phyloP scores from a whole-genome alignment of 352 stramenopile species.

The Phytophthora agathidicida region DNA sequence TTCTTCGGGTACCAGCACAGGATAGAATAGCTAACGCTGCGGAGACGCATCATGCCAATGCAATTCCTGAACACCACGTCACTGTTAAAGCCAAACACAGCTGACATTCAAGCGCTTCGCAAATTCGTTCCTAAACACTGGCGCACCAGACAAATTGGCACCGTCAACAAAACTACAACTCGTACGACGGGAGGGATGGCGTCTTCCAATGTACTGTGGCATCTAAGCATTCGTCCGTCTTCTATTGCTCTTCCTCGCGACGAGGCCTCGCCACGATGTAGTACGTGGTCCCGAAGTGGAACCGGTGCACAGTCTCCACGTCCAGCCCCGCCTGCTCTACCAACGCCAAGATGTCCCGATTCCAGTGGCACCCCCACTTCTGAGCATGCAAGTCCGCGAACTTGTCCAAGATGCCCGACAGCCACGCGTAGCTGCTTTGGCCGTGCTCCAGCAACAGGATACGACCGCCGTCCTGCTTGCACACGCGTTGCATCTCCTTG shows the following conservation, averaged over 20 bases:
- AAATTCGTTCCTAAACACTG: too few species aligned
- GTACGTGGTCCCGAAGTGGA: slow-evolving; percentile 97
- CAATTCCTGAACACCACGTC: too few species aligned
- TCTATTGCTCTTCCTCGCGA: background rate
- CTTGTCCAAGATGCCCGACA: slow-evolving; percentile 93
- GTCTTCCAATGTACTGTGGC: background rate
- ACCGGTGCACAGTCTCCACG: slow-evolving; percentile 86
- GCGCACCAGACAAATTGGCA: background rate
- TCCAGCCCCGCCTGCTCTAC: slow-evolving; percentile 85
- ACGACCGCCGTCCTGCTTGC: slow-evolving; percentile 69
- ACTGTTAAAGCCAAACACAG: too few species aligned
- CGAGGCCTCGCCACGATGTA: slow-evolving; percentile 78
- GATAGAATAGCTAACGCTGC: too few species aligned
- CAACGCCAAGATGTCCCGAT: slow-evolving; percentile 93
- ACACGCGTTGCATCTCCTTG: slow-evolving; percentile 94
- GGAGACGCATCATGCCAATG: too few species aligned
- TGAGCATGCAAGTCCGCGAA: slow-evolving; percentile 91
- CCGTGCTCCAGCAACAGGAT: slow-evolving; percentile 97
- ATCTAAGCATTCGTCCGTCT: background rate
- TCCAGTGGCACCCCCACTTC: slow-evolving; percentile 97
- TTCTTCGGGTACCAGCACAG: too few species aligned
- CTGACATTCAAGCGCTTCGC: too few species aligned
- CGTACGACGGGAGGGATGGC: too few species aligned
- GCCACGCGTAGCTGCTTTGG: slow-evolving; percentile 86
- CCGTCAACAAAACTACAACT: background rate